Conservation (phyloP, 805 yeast genomes). For the Pichia manshurica region DNA sequence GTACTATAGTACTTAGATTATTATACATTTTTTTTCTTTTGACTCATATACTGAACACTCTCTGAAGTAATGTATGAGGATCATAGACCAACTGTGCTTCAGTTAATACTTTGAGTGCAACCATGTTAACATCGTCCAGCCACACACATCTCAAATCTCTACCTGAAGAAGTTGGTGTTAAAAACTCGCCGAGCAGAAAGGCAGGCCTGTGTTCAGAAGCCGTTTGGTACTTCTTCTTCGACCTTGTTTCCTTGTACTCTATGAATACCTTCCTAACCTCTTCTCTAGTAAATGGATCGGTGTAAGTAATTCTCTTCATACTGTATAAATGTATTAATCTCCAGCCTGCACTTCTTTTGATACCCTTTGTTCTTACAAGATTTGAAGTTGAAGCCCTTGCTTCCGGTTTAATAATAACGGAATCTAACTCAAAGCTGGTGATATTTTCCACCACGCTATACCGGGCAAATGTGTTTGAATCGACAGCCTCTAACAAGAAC, state of each 20-base stretch:
- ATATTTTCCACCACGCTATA: background rate
- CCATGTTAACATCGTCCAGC: slow-evolving; percentile 9
- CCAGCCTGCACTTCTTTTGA: slow-evolving; percentile 3
- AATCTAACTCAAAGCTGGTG: background rate
- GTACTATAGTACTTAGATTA: no score
- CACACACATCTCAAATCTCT: slow-evolving; percentile 3
- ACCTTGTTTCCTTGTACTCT: slow-evolving; percentile 8
- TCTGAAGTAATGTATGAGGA: background rate
- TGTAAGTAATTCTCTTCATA: background rate
- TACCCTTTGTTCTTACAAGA: slow-evolving; percentile 6
- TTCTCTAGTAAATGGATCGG: slow-evolving; percentile 2
- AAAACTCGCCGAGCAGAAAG: slow-evolving; percentile 5
- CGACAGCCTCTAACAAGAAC: background rate
- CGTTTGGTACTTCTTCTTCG: slow-evolving; percentile 1
- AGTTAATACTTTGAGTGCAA: slow-evolving; percentile 2
- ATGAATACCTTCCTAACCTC: background rate
- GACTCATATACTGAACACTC: slow-evolving; percentile 1
- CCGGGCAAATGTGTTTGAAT: background rate
- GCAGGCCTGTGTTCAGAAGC: slow-evolving; percentile 3
- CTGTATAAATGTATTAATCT: slow-evolving; percentile 6
- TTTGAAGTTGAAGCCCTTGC: background rate
- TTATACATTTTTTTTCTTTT: background rate
- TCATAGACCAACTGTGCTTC: slow-evolving; percentile 4
- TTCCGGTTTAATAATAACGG: background rate
- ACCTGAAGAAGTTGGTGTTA: background rate